Evolutionary conservation across 2,329 filamentous ascomycete species (phyloP), one percentile per base, ranked within the genome.

Genomic region (Ascochyta fabae): DNA sequence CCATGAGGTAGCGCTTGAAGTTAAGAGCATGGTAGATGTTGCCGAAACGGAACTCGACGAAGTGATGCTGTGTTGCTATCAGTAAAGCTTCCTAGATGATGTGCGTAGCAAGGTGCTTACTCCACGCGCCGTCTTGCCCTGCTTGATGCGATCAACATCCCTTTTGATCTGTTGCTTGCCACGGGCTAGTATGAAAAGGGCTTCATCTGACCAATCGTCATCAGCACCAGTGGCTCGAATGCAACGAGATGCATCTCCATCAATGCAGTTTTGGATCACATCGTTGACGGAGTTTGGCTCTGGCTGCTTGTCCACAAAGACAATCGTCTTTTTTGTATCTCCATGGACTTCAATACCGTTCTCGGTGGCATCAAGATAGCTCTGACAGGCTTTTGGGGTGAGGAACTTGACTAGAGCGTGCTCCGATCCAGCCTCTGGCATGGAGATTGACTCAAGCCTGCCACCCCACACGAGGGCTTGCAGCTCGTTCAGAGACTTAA

Each of bases 11-110:
- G 2, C 70, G 67, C 51, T 75, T 77, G 72, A 83, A 83, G 19
- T 69, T 70, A 15, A 80, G 73, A 0, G 81, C 80, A 48, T 82
- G 69, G 23, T 74, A 70, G 53, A 83, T 79, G 57, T 73, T 79
- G 39, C 71, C 75, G 65, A 83, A 83, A 8, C 80, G 78, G 62
- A 82, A 82, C 27, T 76, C 70, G n/a, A 81, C 75, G 29, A 71
- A 77, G 36, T 75, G 73, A 29, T 72, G 69, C 79, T 81, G 51
- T 16, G 23, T 19, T 13, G 24, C 3, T 29, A 22, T 68, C 50
- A 68, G 65, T 10, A 26, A 13, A 12, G 7, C 4, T 9, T 13
- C 12, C 7, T 19, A 12, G 6, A 29, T 26, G 19, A 31, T 22
- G 2, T 6, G 33, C 26, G 29, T 12, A 10, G 7, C 31, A 3